phyloP scores from a whole-genome alignment of 345 rosid genomes.

The Gynandropsis gynandra region DNA sequence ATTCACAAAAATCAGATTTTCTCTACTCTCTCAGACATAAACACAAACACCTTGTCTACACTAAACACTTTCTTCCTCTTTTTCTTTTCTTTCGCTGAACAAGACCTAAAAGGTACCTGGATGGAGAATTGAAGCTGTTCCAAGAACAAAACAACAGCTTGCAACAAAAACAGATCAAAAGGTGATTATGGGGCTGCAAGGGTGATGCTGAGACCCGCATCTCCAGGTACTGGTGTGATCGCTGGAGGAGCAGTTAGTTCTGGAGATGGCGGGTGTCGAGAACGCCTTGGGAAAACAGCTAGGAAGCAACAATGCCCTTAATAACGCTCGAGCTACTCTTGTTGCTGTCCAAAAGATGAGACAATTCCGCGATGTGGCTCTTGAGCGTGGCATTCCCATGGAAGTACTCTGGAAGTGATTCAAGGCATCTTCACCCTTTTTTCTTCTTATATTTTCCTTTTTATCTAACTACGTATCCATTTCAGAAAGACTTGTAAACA shows the following conservation, averaged over 20 bases:
- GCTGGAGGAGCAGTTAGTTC: constrained; percentile 94
- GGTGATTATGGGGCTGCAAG: constrained; percentile 82
- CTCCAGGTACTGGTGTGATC: constrained; percentile 88
- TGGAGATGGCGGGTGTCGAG: constrained; percentile 90
- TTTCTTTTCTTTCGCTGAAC: too few relatives aligned
- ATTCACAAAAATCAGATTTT: too few relatives aligned
- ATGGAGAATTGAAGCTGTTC: too few relatives aligned
- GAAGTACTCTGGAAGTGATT: constrained; percentile 86
- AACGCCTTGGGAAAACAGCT: constrained; percentile 80
- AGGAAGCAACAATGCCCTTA: constrained; percentile 72
- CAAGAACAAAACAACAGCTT: too few relatives aligned
- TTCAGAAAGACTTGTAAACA: too few relatives aligned
- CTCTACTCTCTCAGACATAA: too few relatives aligned
- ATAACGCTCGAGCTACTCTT: constrained; percentile 85
- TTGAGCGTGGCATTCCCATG: constrained; percentile 86
- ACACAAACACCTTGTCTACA: too few relatives aligned
- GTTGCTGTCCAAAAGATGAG: constrained; percentile 78
- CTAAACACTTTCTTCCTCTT: too few relatives aligned
- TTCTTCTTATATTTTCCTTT: too few relatives aligned
- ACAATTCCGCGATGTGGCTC: constrained; percentile 75
- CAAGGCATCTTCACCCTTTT: too few relatives aligned
- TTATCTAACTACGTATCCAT: too few relatives aligned
- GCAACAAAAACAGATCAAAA: constrained; percentile 59
- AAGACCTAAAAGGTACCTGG: too few relatives aligned
- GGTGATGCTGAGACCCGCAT: constrained; percentile 95